Evolutionary conservation across 2,329 filamentous ascomycete species (phyloP), one percentile per base, ranked within the genome.

Genomic region (Colletotrichum musicola): DNA sequence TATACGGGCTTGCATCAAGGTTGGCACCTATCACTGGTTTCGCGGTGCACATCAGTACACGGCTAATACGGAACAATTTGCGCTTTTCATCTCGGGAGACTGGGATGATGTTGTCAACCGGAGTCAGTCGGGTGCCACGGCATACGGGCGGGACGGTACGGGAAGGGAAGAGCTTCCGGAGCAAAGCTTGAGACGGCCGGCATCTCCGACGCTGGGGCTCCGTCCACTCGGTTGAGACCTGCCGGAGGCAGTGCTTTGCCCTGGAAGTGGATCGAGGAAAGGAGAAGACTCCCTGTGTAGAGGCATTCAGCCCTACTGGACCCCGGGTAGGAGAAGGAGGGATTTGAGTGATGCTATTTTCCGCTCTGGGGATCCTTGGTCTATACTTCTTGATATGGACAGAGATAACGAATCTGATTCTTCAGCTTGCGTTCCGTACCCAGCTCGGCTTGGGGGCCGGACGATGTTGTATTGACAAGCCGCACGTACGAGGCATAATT

Each of bases 81-180:
- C 44, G 30, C 6, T 59, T 25, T 16, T n/a, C 44, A n/a, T 14
- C 40, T 16, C 13, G 40, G 5, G 16, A 10, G 16, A n/a, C 40
- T 42, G 16, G 46, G 22, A 50, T 40, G 30, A 22, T 16, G 57
- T 38, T 27, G 46, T 50, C 30, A 30, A 20, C 42, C 50, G 50
- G 51, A 25, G 50, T 44, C 44, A 16, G 14, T 51, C 47, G 7
- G 40, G 18, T 42, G 58, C 50, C 58, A 35, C 50, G n/a, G 50
- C 22, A 16, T 18, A 56, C 51, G 50, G 58, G 30, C 64, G 64
- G 64, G 51, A 66, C 58, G 64, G 64, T 44, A 66, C 50, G 58
- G 50, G 10, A 25, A 47, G 40, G 4, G n/a, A 22, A 42, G n/a
- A 30, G 18, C 14, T 18, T 30, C 30, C 22, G 47, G 50, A 13